Base-by-base conservation (phyloP, 768 basidiomycete genomes). In the Suillus subaureus region DNA sequence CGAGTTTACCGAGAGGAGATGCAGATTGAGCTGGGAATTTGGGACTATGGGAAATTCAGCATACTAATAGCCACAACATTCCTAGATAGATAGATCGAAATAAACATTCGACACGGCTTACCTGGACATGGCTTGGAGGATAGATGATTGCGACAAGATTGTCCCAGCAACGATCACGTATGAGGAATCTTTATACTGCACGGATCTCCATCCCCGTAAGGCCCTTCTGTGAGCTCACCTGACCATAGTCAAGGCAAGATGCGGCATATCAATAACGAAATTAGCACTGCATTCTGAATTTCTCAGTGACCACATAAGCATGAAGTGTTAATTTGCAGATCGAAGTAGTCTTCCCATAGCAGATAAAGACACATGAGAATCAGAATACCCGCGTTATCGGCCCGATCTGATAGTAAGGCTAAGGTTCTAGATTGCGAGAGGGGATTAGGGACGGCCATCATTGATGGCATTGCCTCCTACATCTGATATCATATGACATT, bases 1-100 rank as follows among this genome's bases (percentile, higher is more conserved):
- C 90, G 57, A 91, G 78, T 15, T 85, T 88, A 0, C 84, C 87
- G 28, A 87, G 80, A 26, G 85, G 84, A 6, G 88, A 88, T 16
- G 79, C 71, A 18, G 83, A 82, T 68, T 83, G 83, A 58, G 64
- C 74, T n/a, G 68, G 71, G 65, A 66, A 67, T 73, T 67, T 63
- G 39, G 58, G 31, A 15, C 62, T 58, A 61, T 2, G 7, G 28
- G n/a, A 7, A 8, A 21, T 31, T 60, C 26, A 60, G 18, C 18
- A 58, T 21, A 12, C 21, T 23, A 33, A 26, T 23, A 57, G 55
- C 55, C 16, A 26, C 51, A 21, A 11, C 39, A 31, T n/a, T 45
- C 13, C 45, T 31, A 28, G 39, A 28, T 43, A 18, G n/a, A 42
- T 21, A 28, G 16, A 45, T 45, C 6, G 3, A 64, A 62, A 15